Percentiles rank a stretch among this genome's conserved stretches.
Evolutionary conservation across 192 early-diverging fungal species (phyloP).

Genomic region (Cetraspora pellucida): DNA sequence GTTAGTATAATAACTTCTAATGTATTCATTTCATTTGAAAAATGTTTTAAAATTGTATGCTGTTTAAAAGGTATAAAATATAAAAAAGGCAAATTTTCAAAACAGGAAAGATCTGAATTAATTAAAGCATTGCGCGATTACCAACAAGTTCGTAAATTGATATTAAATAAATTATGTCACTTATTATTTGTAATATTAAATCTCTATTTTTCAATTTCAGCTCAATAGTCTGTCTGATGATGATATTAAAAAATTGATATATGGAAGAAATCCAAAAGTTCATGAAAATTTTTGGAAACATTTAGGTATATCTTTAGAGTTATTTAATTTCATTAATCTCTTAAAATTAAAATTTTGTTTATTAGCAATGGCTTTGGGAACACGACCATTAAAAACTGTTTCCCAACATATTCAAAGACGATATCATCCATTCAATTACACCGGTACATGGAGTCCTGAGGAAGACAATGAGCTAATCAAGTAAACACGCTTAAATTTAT

Average conservation of each 20-base stretch:
- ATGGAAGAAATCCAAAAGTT: slow-evolving; percentile 27
- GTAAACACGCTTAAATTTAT: not conserved
- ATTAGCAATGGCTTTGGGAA: slow-evolving; percentile 34
- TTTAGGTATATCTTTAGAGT: slow-evolving; percentile 33
- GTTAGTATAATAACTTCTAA: not conserved
- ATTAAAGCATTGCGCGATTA: slow-evolving; percentile 36
- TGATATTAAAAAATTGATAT: not conserved
- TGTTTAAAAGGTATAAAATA: slow-evolving; percentile 17
- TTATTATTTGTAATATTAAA: slow-evolving; percentile 16
- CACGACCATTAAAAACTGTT: slow-evolving; percentile 36
- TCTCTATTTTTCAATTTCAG: not conserved
- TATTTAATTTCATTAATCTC: not conserved
- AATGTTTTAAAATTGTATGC: not conserved
- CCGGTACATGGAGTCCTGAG: slow-evolving; percentile 38
- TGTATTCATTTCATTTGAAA: not conserved
- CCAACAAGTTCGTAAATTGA: slow-evolving; percentile 19
- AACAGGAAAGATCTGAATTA: slow-evolving; percentile 34
- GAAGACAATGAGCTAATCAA: slow-evolving; percentile 36
- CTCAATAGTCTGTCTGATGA: not conserved
- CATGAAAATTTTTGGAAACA: slow-evolving; percentile 37
- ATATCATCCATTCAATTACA: slow-evolving; percentile 40
- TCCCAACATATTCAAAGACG: slow-evolving; percentile 37
- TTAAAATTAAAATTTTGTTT: not conserved
- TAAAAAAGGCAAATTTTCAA: slow-evolving; percentile 18
- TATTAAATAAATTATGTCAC: slow-evolving; percentile 6